Evolutionary conservation across 2,329 filamentous ascomycete species (phyloP).

Genomic region (Cladobotryum mycophilum): DNA sequence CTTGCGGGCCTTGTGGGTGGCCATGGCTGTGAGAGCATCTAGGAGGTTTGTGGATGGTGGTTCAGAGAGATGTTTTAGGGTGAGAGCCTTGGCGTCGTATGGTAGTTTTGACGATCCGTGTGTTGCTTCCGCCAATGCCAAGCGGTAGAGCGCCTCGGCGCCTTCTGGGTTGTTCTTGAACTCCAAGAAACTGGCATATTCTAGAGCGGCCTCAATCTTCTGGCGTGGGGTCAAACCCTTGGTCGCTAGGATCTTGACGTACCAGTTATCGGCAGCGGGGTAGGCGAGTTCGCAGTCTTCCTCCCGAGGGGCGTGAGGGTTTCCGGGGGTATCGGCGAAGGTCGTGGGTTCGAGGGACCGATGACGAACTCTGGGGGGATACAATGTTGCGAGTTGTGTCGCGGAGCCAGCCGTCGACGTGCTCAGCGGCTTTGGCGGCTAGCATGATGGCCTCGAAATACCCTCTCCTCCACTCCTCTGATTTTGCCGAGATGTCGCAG

Average conservation of each 20-base stretch:
- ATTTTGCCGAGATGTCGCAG: slow-evolving; percentile 67
- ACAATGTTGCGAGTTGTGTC: slow-evolving; percentile 61
- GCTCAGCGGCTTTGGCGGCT: slow-evolving; percentile 68
- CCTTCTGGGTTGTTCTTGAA: slow-evolving; percentile 62
- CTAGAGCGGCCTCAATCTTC: slow-evolving; percentile 72
- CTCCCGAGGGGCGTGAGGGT: slow-evolving; percentile 59
- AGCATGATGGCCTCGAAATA: slow-evolving; percentile 81
- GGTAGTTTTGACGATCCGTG: slow-evolving; percentile 35
- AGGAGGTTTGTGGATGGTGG: slow-evolving; percentile 68
- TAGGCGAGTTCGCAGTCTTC: slow-evolving; percentile 69
- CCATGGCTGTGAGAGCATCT: slow-evolving; percentile 67
- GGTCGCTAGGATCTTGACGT: slow-evolving; percentile 75
- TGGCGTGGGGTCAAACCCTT: slow-evolving; percentile 74
- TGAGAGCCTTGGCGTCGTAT: slow-evolving; percentile 56
- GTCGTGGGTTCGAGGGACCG: slow-evolving; percentile 77
- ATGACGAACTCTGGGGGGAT: slow-evolving; percentile 66
- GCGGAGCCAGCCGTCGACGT: slow-evolving; percentile 71
- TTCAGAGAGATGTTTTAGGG: slow-evolving; percentile 54
- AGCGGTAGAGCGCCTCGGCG: slow-evolving; percentile 65
- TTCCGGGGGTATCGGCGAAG: slow-evolving; percentile 64
- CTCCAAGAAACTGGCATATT: slow-evolving; percentile 79
- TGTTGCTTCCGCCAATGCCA: slow-evolving; percentile 70
- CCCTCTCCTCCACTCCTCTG: slow-evolving; percentile 76
- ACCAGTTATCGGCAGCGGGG: slow-evolving; percentile 66
- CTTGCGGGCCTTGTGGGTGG: slow-evolving; percentile 66